phyloP scores from a whole-genome alignment of 2,329 filamentous ascomycete species.

The Xylaria sp. region DNA sequence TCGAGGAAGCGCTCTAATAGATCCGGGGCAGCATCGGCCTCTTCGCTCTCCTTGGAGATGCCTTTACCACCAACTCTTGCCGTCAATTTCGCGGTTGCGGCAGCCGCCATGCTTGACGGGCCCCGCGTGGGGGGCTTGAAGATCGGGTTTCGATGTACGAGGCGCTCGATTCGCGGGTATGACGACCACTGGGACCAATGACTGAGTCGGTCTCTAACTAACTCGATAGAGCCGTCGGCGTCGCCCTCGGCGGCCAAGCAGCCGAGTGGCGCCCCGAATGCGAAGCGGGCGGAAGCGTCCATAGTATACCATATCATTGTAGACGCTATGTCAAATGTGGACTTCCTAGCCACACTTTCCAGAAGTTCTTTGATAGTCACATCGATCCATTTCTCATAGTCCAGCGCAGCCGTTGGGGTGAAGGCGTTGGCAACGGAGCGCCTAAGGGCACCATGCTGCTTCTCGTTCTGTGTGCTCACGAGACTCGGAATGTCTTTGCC shows the following conservation, averaged over 20 bases:
- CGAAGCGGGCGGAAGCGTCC: conserved; percentile 41
- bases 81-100: conserved; percentile 35
- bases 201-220: conserved; percentile 41
- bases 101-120: conserved; percentile 39
- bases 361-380: conserved; percentile 40
- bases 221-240: conserved; percentile 39
- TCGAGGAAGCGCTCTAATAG: conserved; percentile 41
- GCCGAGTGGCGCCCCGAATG: conserved; percentile 40
- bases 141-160: conserved; percentile 42
- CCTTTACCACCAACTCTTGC: conserved; percentile 12
- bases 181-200: conserved; percentile 44
- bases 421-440: conserved; percentile 44
- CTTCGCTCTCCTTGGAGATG: conserved; percentile 18
- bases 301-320: conserved; percentile 41
- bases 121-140: conserved; percentile 27
- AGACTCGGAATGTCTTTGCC: conserved; percentile 44
- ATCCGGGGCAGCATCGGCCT: conserved; percentile 28
- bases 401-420: conserved; percentile 39
- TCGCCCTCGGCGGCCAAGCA: conserved; percentile 40
- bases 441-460: conserved; percentile 40
- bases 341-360: conserved; percentile 28
- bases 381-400: conserved; percentile 44
- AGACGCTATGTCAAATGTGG: conserved; percentile 37
- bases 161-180: conserved; percentile 38
- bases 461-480: conserved; percentile 41